phyloP scores from a whole-genome alignment of 176 grass and related monocot species.

The Oropetium thomaeum region DNA sequence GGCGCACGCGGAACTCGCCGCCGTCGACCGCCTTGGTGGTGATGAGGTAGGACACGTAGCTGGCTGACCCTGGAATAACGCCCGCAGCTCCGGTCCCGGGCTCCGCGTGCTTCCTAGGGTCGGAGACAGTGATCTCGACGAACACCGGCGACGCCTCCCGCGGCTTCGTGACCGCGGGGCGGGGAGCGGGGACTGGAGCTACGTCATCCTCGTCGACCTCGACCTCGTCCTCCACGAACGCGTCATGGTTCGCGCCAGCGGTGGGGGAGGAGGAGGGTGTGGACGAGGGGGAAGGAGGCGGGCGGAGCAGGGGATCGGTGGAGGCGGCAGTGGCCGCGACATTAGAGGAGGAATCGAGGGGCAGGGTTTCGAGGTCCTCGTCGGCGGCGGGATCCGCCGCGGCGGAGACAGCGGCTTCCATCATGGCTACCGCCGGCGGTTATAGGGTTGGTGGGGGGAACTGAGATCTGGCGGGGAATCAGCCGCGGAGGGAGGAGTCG shows the following conservation, averaged over 20 bases:
- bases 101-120: constrained; percentile 79
- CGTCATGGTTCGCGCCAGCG: constrained; percentile 26
- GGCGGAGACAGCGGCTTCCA: constrained; percentile 41
- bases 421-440: constrained; percentile 36
- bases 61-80: constrained; percentile 58
- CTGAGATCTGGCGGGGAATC: constrained; percentile 38
- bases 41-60: constrained; percentile 79
- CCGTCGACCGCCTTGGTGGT: constrained; percentile 42
- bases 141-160: constrained; percentile 36
- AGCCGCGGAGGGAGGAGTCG: constrained; percentile 11
- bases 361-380: constrained; percentile 55
- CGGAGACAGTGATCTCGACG: constrained; percentile 63
- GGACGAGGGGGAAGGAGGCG: constrained; percentile 41
- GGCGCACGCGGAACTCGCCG: constrained; percentile 60
- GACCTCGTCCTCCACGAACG: constrained; percentile 16
- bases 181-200: not conserved
- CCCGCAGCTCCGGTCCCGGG: constrained; percentile 37
- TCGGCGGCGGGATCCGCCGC: not conserved
- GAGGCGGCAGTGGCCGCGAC: constrained; percentile 26
- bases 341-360: constrained; percentile 40
- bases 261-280: not conserved
- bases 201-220: not conserved
- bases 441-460: constrained; percentile 15
- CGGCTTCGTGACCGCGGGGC: constrained; percentile 32
- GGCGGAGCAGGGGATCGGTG: constrained; percentile 68